These are phyloP conservation scores for Hypoxylon sp. DNA, from an alignment of 2,329 filamentous ascomycete species.

Conservation along the genomic window DNA sequence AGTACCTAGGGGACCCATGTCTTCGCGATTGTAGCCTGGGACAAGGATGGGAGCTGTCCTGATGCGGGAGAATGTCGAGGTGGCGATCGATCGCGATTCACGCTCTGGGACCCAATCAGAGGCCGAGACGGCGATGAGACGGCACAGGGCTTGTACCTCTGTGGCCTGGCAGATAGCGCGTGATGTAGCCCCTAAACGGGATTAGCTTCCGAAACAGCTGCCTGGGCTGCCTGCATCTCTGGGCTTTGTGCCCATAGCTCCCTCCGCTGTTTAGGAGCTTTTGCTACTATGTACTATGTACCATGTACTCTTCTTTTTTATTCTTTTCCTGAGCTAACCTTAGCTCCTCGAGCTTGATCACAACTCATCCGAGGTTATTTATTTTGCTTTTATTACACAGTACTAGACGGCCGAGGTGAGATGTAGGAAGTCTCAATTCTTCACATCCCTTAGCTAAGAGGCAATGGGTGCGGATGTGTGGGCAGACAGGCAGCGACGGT, in stretches of 20 bases:
- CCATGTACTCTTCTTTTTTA: background rate
- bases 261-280: constrained; percentile 18
- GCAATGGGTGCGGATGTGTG: too few relatives aligned
- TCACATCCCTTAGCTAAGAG: too few relatives aligned
- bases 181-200: constrained; percentile 24
- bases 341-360: too few relatives aligned
- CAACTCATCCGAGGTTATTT: too few relatives aligned
- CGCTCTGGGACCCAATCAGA: constrained; percentile 31
- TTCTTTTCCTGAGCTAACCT: too few relatives aligned
- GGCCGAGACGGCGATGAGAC: constrained; percentile 10
- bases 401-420: too few relatives aligned
- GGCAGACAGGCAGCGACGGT: background rate
- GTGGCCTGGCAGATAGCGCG: constrained; percentile 30
- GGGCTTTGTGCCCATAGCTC: constrained; percentile 11
- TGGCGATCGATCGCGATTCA: constrained; percentile 42
- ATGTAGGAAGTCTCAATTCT: too few relatives aligned
- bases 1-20: constrained; percentile 21
- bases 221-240: background rate
- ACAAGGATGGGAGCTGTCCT: constrained; percentile 37
- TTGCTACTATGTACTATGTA: too few relatives aligned
- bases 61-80: constrained; percentile 38
- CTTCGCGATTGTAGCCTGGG: constrained; percentile 21
- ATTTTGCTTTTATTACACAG: too few relatives aligned
- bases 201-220: constrained; percentile 8
- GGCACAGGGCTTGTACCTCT: constrained; percentile 22